Evolutionary conservation across 208 protist species (phyloP).

Genomic region (Trypanosoma melophagium): DNA sequence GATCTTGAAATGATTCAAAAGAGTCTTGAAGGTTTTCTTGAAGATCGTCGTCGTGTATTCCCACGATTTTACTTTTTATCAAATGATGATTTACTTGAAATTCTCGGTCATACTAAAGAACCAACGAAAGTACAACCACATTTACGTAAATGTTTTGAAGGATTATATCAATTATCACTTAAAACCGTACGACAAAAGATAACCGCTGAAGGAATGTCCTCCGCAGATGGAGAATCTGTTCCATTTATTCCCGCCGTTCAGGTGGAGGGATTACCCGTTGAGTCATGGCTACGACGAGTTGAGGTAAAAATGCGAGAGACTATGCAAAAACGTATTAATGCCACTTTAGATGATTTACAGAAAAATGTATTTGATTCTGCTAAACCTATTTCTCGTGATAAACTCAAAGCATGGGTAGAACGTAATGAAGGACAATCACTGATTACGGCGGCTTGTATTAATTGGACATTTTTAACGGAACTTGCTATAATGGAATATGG

Average conservation of each 20-base stretch:
- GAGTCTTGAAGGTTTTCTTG: constrained; percentile 95
- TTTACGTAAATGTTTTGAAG: constrained; percentile 98
- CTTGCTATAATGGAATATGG: constrained; percentile 88
- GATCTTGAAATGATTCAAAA: constrained; percentile 97
- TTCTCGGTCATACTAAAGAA: constrained; percentile 96
- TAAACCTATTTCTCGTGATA: constrained; percentile 71
- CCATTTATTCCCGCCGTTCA: constrained; percentile 83
- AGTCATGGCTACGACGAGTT: constrained; percentile 91
- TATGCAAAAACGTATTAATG: constrained; percentile 82
- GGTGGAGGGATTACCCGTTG: constrained; percentile 91
- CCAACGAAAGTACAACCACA: constrained; percentile 96
- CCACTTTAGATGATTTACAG: constrained; percentile 78
- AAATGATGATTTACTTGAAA: constrained; percentile 97
- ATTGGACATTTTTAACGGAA: constrained; percentile 94
- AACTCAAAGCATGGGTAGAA: constrained; percentile 87
- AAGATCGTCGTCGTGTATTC: constrained; percentile 95
- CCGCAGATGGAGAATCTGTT: constrained; percentile 94
- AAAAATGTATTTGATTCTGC: constrained; percentile 79
- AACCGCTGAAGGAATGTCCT: constrained; percentile 82
- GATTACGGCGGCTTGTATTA: constrained; percentile 95
- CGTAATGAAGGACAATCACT: constrained; percentile 93
- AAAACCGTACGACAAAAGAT: constrained; percentile 69
- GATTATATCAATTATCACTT: constrained; percentile 89
- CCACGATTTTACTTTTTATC: constrained; percentile 98
- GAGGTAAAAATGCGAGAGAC: constrained; percentile 94